Evolutionary conservation across 441 rosid species (phyloP).

Genomic region (Corymbia calophylla): DNA sequence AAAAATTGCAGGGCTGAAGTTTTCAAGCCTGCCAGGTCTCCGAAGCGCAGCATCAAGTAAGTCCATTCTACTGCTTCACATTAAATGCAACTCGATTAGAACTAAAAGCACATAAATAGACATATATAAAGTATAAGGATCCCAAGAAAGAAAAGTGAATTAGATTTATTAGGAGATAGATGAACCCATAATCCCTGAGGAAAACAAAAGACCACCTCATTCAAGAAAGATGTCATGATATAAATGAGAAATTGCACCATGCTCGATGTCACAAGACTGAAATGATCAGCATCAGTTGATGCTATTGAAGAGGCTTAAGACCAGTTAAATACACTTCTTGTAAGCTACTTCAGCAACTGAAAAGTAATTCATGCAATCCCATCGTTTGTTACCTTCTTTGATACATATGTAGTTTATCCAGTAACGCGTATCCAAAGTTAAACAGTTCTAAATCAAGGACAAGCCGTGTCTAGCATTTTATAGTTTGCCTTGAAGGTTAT

Average conservation of each 20-base stretch:
- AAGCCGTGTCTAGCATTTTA: not conserved
- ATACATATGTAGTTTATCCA: not conserved
- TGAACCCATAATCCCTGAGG: too few relatives aligned
- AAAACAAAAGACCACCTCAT: too few relatives aligned
- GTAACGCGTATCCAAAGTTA: not conserved
- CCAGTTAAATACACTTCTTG: not conserved
- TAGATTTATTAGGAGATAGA: too few relatives aligned
- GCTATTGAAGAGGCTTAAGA: not conserved
- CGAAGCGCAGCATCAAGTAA: conserved; percentile 92
- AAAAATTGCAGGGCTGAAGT: conserved; percentile 86
- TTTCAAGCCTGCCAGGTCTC: conserved; percentile 94
- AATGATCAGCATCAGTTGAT: not conserved
- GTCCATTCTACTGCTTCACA: conserved; percentile 82
- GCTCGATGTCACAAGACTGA: not conserved
- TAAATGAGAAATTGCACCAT: not conserved
- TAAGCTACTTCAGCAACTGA: not conserved
- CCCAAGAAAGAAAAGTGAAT: not conserved
- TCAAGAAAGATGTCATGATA: too few relatives aligned
- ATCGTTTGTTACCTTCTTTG: too few relatives aligned
- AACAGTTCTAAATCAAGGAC: not conserved
- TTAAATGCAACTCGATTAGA: not conserved
- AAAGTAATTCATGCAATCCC: not conserved
- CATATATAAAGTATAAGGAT: not conserved
- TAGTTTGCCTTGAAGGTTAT: not conserved
- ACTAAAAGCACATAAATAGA: not conserved